phyloP scores from a whole-genome alignment of 106 monocot genomes.

The Allium cepa region DNA sequence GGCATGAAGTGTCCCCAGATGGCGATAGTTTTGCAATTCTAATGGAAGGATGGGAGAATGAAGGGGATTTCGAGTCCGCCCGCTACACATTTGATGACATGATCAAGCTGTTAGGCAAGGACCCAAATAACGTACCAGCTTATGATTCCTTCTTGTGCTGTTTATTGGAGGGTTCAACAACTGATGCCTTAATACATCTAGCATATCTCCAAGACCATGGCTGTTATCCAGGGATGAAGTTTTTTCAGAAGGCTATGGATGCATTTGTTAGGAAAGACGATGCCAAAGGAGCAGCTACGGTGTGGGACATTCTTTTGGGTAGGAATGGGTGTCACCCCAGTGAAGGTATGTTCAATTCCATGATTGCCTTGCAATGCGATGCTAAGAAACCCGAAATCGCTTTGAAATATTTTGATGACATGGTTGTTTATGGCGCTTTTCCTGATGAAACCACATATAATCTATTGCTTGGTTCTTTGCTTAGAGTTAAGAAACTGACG shows the following conservation, averaged over 20 bases:
- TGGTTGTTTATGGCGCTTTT: constrained; percentile 50
- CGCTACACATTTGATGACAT: constrained; percentile 54
- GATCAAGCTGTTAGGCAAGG: constrained; percentile 40
- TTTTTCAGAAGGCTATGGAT: constrained; percentile 36
- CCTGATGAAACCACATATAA: constrained; percentile 53
- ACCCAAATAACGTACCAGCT: constrained; percentile 42
- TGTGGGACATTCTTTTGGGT: constrained; percentile 47
- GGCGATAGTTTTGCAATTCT: constrained; percentile 74
- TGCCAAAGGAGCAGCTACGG: constrained; percentile 11
- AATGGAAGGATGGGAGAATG: constrained; percentile 77
- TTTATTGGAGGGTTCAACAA: constrained; percentile 4
- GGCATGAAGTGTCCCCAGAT: constrained; percentile 24
- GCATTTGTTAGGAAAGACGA: constrained; percentile 15
- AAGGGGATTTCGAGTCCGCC: constrained; percentile 21
- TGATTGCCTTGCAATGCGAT: constrained; percentile 42
- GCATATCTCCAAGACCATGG: constrained; percentile 16
- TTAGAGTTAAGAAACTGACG: constrained; percentile 23
- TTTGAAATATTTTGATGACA: constrained; percentile 43
- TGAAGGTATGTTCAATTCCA: constrained; percentile 36
- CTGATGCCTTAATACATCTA: constrained; percentile 34
- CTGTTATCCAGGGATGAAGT: constrained; percentile 63
- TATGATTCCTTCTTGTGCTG: constrained; percentile 67
- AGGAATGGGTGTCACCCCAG: constrained; percentile 30
- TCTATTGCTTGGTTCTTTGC: constrained; percentile 36
- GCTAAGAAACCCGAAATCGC: constrained; percentile 17